phyloP scores from a whole-genome alignment of 208 protist genomes.

The Trypanosoma melophagium region DNA sequence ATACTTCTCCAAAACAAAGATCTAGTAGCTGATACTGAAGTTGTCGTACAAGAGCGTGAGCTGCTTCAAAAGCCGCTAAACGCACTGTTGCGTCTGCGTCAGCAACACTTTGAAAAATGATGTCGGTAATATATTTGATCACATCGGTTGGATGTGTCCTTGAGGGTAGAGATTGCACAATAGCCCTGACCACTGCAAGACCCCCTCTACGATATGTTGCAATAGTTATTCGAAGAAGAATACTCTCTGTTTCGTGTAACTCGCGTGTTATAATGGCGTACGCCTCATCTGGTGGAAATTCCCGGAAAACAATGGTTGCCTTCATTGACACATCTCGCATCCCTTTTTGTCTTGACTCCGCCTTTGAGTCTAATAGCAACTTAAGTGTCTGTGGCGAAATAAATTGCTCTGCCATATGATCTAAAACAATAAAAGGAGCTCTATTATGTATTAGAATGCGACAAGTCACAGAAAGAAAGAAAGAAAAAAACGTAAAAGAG shows the following conservation, averaged over 20 bases:
- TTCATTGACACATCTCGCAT: slow-evolving; percentile 37
- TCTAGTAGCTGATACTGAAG: slow-evolving; percentile 41
- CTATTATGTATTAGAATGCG: background rate
- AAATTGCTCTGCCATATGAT: slow-evolving; percentile 42
- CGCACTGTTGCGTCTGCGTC: slow-evolving; percentile 67
- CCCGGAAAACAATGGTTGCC: slow-evolving; percentile 47
- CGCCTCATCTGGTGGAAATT: slow-evolving; percentile 45
- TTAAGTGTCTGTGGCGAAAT: slow-evolving; percentile 41
- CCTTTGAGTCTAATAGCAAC: slow-evolving; percentile 55
- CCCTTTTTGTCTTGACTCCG: slow-evolving; percentile 44
- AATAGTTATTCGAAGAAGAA: slow-evolving; percentile 40
- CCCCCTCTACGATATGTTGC: slow-evolving; percentile 62
- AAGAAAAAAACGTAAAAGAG: slow-evolving; percentile 16
- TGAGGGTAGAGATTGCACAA: slow-evolving; percentile 41
- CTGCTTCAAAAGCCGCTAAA: slow-evolving; percentile 64
- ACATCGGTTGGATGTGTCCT: slow-evolving; percentile 23
- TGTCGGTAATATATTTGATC: slow-evolving; percentile 30
- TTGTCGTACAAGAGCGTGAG: slow-evolving; percentile 51
- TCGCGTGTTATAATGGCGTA: slow-evolving; percentile 33
- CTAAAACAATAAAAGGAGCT: background rate
- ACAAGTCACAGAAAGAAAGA: background rate
- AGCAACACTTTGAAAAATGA: slow-evolving; percentile 42
- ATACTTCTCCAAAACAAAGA: slow-evolving; percentile 50
- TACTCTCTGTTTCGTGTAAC: slow-evolving; percentile 33
- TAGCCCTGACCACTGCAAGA: slow-evolving; percentile 43